Percentiles rank a stretch among this genome's conserved stretches.
Conservation (phyloP, 2,329 filamentous ascomycete genomes). For the Colletotrichum tropicicola region DNA sequence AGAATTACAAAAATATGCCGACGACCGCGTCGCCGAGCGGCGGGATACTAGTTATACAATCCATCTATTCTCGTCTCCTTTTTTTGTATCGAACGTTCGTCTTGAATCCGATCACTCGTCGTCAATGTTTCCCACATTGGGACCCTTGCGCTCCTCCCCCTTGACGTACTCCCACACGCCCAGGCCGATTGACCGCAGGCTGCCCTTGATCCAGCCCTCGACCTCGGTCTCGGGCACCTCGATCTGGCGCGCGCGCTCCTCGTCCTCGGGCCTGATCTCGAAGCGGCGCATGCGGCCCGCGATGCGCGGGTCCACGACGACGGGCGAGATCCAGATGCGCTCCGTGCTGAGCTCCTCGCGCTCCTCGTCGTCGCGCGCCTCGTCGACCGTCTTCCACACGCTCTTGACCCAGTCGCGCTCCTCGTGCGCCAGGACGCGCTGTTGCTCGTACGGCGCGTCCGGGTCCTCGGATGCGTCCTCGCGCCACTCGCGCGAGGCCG, state of each 20-base stretch:
- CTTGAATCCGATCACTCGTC: constrained; percentile 27
- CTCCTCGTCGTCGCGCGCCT: constrained; percentile 45
- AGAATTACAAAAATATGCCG: constrained; percentile 21
- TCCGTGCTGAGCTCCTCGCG: constrained; percentile 60
- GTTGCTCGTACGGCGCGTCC: constrained; percentile 63
- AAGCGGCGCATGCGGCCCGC: constrained; percentile 83
- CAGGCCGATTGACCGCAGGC: constrained; percentile 60
- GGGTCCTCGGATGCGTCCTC: constrained; percentile 39
- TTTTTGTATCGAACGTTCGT: no score
- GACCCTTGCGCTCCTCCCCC: constrained; percentile 46
- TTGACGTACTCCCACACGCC: constrained; percentile 56
- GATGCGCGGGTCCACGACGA: constrained; percentile 82
- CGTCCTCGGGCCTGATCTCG: constrained; percentile 73
- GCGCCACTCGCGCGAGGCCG: constrained; percentile 60
- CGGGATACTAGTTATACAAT: constrained; percentile 13
- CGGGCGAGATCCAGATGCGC: constrained; percentile 77
- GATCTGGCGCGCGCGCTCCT: constrained; percentile 71
- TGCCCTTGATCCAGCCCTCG: constrained; percentile 74
- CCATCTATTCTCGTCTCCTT: not conserved
- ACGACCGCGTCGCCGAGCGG: not conserved
- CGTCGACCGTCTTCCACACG: constrained; percentile 67
- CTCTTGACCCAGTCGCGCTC: constrained; percentile 87
- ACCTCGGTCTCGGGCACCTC: constrained; percentile 73
- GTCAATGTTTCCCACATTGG: constrained; percentile 51
- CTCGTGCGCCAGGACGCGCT: constrained; percentile 72